phyloP scores from a whole-genome alignment of 768 basidiomycete genomes.

The Mycena galericulata region DNA sequence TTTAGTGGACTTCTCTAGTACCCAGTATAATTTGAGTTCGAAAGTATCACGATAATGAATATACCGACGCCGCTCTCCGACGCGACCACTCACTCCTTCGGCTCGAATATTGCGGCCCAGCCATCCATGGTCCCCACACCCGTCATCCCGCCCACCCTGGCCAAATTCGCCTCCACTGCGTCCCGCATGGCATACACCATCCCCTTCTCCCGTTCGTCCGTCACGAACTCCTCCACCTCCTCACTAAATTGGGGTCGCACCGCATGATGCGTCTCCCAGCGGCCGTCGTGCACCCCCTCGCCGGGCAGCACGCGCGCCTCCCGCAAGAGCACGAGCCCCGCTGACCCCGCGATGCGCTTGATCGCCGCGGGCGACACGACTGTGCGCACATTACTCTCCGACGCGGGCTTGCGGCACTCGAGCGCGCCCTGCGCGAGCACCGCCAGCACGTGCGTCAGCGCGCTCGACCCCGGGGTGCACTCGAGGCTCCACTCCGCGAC shows the following conservation, averaged over 20 bases:
- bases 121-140: constrained; percentile 46
- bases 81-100: too few relatives aligned
- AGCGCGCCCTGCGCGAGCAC: constrained; percentile 51
- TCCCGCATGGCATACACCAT: constrained; percentile 48
- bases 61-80: too few relatives aligned
- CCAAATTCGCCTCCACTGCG: constrained; percentile 35
- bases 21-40: too few relatives aligned
- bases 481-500: constrained; percentile 51
- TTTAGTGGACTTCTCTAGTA: too few relatives aligned
- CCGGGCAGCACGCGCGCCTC: constrained; percentile 41
- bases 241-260: constrained; percentile 36
- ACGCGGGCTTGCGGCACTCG: constrained; percentile 45
- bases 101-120: constrained; percentile 34
- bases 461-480: constrained; percentile 27
- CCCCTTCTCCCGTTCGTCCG: constrained; percentile 47
- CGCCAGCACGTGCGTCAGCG: constrained; percentile 48
- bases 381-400: constrained; percentile 50
- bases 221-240: constrained; percentile 39
- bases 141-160: constrained; percentile 33
- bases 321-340: constrained; percentile 37
- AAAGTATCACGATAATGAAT: too few relatives aligned
- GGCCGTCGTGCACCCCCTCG: constrained; percentile 45
- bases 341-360: constrained; percentile 39
- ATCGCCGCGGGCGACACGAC: constrained; percentile 48
- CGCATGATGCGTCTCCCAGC: constrained; percentile 50